Evolutionary conservation across 2,329 filamentous ascomycete genomes (phyloP).

Genomic region (Didymella pomorum): DNA sequence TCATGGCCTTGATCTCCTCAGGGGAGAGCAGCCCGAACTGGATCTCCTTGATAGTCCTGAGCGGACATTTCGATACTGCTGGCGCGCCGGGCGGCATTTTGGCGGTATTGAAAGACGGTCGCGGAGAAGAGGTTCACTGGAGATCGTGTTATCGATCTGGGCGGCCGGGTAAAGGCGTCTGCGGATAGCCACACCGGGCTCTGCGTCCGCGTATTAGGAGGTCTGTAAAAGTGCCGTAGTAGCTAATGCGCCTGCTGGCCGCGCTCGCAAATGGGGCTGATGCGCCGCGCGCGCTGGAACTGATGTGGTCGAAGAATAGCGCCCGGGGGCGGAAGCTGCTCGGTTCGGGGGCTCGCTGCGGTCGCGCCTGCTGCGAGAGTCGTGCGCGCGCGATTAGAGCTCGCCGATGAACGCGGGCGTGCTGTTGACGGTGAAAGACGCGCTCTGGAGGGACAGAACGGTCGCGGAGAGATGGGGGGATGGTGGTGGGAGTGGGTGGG

Average conservation of each 20-base stretch:
- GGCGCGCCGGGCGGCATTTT: constrained; percentile 87
- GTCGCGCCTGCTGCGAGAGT: constrained; percentile 35
- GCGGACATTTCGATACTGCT: constrained; percentile 72
- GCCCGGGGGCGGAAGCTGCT: constrained; percentile 41
- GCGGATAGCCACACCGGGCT: constrained; percentile 42
- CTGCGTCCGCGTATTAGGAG: constrained; percentile 32
- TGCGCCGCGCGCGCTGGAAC: constrained; percentile 47
- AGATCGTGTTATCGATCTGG: constrained; percentile 29
- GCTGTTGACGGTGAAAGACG: constrained; percentile 38
- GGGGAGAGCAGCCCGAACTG: constrained; percentile 98
- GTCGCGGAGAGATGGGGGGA: constrained; percentile 43
- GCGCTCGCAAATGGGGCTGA: constrained; percentile 27
- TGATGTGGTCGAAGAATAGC: constrained; percentile 40
- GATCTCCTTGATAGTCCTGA: constrained; percentile 98
- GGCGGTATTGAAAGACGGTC: constrained; percentile 29
- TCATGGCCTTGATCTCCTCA: constrained; percentile 99
- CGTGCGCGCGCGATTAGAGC: constrained; percentile 38
- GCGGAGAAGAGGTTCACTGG: constrained; percentile 18
- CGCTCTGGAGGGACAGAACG: constrained; percentile 44
- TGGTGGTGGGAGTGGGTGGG: constrained; percentile 38
- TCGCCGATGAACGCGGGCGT: constrained; percentile 37
- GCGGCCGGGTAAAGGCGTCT: constrained; percentile 28
- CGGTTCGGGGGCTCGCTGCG: constrained; percentile 37
- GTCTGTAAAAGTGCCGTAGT: constrained; percentile 30
- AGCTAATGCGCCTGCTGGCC: constrained; percentile 25